phyloP scores from a whole-genome alignment of 148 eudicot genomes.

The Rhododendron griersonianum region DNA sequence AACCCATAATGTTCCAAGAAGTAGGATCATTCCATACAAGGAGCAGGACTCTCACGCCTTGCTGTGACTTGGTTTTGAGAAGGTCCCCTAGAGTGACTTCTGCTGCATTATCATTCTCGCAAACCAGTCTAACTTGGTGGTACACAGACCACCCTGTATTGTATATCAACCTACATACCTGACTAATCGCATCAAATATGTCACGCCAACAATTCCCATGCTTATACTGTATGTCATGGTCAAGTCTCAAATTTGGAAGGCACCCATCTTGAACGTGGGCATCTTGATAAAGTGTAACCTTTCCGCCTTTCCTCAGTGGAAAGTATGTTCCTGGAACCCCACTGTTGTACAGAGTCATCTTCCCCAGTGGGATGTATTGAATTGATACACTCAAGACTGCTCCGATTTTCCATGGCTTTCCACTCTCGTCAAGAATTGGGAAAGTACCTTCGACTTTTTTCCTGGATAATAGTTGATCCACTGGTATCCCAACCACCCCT shows the following conservation, averaged over 20 bases:
- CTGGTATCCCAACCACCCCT: slow-evolving; percentile 58
- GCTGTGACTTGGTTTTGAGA: slow-evolving; percentile 70
- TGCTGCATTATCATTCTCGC: slow-evolving; percentile 31
- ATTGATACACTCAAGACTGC: slow-evolving; percentile 52
- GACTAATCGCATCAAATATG: too few relatives aligned
- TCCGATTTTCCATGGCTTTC: slow-evolving; percentile 48
- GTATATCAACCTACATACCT: slow-evolving; percentile 39
- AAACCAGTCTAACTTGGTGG: slow-evolving; percentile 57
- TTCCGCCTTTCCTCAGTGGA: slow-evolving; percentile 74
- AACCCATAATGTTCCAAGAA: slow-evolving; percentile 56
- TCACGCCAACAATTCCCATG: too few relatives aligned
- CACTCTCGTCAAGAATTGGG: slow-evolving; percentile 39
- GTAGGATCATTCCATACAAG: slow-evolving; percentile 97
- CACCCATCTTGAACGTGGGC: slow-evolving; percentile 64
- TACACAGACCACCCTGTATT: slow-evolving; percentile 92
- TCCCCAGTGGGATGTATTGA: slow-evolving; percentile 58
- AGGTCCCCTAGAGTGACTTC: slow-evolving; percentile 54
- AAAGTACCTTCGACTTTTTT: slow-evolving; percentile 44
- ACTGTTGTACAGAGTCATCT: slow-evolving; percentile 36
- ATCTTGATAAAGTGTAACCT: slow-evolving; percentile 85
- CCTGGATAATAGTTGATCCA: slow-evolving; percentile 37
- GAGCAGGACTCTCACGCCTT: slow-evolving; percentile 83
- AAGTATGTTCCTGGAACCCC: slow-evolving; percentile 81
- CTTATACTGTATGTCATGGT: slow-evolving; percentile 32
- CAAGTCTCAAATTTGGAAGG: slow-evolving; percentile 62